Percentiles rank a stretch among this genome's conserved stretches.
Conservation (phyloP, 1,139 yeast species). For the Kurtzmaniella quercitrusa region DNA sequence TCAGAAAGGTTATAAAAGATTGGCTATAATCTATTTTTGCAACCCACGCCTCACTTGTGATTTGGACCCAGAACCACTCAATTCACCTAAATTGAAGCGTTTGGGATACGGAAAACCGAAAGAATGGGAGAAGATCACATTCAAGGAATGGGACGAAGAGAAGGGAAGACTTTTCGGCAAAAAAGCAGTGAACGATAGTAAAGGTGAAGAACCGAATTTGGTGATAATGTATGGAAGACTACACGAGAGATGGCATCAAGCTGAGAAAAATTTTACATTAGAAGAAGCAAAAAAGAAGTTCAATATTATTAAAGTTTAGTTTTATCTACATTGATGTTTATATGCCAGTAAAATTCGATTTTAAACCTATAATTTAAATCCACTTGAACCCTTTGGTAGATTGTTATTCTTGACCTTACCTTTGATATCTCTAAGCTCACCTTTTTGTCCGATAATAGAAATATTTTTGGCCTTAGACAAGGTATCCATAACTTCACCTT, state of each 20-base stretch:
- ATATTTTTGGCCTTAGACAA: conserved; percentile 72
- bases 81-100: conserved; percentile 31
- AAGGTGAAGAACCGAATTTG: conserved; percentile 36
- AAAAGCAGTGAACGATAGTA: conserved; percentile 20
- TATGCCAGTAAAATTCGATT: background rate
- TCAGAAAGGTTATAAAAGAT: conserved; percentile 19
- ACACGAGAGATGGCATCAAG: conserved; percentile 42
- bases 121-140: conserved; percentile 35
- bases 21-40: conserved; percentile 25
- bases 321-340: background rate
- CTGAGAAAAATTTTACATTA: conserved; percentile 14
- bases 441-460: conserved; percentile 74
- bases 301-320: conserved; percentile 12
- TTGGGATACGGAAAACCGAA: conserved; percentile 27
- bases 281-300: conserved; percentile 17
- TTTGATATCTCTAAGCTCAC: conserved; percentile 68
- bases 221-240: conserved; percentile 34
- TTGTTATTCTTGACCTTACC: conserved; percentile 57
- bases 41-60: conserved; percentile 23
- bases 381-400: conserved; percentile 19
- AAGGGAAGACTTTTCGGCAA: conserved; percentile 41
- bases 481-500: conserved; percentile 66
- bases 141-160: conserved; percentile 34
- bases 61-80: conserved; percentile 37
- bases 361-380: conserved; percentile 13